phyloP scores from a whole-genome alignment of 2,329 filamentous ascomycete species.

The Fusarium oxysporum region DNA sequence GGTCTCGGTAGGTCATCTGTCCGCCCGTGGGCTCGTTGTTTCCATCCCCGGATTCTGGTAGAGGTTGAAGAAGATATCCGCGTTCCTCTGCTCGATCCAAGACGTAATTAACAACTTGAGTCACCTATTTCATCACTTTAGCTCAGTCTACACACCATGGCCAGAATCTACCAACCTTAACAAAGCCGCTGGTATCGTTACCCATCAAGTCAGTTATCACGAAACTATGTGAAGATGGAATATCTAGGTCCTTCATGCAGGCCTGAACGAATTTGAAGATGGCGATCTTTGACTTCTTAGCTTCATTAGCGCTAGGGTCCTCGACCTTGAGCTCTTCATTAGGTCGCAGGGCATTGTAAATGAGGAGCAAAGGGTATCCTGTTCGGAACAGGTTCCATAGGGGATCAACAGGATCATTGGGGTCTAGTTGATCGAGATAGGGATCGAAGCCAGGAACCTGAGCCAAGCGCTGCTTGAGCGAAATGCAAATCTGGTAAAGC shows the following conservation, averaged over 20 bases:
- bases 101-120: slow-evolving; percentile 90
- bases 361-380: slow-evolving; percentile 84
- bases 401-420: slow-evolving; percentile 83
- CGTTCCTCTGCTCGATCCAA: slow-evolving; percentile 86
- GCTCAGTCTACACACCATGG: not conserved
- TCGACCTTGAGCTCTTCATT: slow-evolving; percentile 75
- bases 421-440: slow-evolving; percentile 78
- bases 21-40: slow-evolving; percentile 64
- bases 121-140: slow-evolving; percentile 64
- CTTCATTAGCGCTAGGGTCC: slow-evolving; percentile 69
- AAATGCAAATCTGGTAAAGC: slow-evolving; percentile 94
- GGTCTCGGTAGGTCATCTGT: slow-evolving; percentile 80
- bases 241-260: slow-evolving; percentile 83
- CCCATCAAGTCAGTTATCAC: slow-evolving; percentile 92
- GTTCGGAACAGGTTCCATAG: slow-evolving; percentile 89
- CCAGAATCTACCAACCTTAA: slow-evolving; percentile 73
- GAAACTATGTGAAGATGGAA: slow-evolving; percentile 86
- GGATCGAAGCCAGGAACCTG: slow-evolving; percentile 86
- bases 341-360: slow-evolving; percentile 89
- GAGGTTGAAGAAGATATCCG: slow-evolving; percentile 75
- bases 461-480: slow-evolving; percentile 82
- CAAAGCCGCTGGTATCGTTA: slow-evolving; percentile 95
- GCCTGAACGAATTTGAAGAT: slow-evolving; percentile 94
- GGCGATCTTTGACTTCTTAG: slow-evolving; percentile 85
- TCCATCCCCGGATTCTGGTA: slow-evolving; percentile 68